phyloP scores from a whole-genome alignment of 2,329 filamentous ascomycete species.

The Talaromyces atroroseus region DNA sequence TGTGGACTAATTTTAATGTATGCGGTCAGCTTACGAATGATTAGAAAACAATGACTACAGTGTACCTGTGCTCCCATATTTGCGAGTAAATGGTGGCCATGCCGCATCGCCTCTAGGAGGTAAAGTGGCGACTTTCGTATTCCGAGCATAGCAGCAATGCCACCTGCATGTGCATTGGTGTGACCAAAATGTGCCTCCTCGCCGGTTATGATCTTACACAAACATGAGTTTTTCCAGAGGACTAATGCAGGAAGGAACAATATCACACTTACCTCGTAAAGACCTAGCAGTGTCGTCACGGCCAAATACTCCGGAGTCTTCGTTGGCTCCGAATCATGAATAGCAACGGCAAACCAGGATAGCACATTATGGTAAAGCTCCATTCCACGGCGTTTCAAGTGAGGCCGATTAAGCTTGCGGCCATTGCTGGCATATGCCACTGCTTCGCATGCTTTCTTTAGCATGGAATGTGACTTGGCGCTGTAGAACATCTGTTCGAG shows the following conservation, averaged over 20 bases:
- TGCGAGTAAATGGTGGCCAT: background rate
- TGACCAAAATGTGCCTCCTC: background rate
- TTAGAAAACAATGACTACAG: background rate
- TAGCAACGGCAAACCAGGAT: background rate
- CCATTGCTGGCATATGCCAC: constrained; percentile 1
- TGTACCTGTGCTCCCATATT: background rate
- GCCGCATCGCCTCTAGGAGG: constrained; percentile 1
- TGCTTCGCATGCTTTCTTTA: background rate
- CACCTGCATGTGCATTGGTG: constrained; percentile 2
- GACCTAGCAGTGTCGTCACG: constrained; percentile 7
- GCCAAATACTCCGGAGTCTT: background rate
- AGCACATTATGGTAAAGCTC: background rate
- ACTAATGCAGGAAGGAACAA: background rate
- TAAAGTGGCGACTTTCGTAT: background rate
- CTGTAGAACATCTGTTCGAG: background rate
- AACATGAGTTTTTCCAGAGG: background rate
- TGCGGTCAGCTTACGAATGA: background rate
- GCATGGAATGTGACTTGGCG: background rate
- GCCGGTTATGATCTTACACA: constrained; percentile 1
- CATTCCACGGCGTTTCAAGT: background rate
- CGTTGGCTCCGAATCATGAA: background rate
- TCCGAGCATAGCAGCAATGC: constrained; percentile 1
- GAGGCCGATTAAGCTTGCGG: background rate
- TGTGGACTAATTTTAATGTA: background rate
- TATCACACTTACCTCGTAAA: constrained; percentile 6